Evolutionary conservation across 768 basidiomycete species (phyloP).

Genomic region (Tulasnella sp.): DNA sequence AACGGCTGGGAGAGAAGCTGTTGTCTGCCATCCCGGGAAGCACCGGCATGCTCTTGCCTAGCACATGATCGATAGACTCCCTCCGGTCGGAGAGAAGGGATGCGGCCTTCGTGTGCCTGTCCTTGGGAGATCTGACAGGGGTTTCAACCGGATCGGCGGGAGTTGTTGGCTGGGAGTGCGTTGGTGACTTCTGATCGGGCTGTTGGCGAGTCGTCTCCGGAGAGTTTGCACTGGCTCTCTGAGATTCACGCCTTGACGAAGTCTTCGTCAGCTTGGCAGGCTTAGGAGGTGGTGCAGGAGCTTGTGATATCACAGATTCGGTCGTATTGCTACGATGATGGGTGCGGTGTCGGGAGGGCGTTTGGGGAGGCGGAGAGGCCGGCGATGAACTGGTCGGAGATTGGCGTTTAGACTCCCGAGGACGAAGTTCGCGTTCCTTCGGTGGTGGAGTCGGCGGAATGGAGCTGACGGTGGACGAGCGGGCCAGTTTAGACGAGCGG

Average conservation of each 20-base stretch:
- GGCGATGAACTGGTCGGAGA: not conserved
- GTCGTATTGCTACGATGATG: not conserved
- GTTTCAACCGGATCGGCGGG: not conserved
- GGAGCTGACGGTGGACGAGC: not conserved
- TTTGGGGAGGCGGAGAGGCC: not conserved
- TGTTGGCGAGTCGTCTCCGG: not conserved
- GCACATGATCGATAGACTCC: not conserved
- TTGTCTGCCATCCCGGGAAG: not conserved
- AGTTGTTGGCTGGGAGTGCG: not conserved
- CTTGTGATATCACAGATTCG: not conserved
- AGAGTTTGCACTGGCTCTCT: not conserved
- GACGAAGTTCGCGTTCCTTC: not conserved
- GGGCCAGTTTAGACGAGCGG: not conserved
- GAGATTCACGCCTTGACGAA: not conserved
- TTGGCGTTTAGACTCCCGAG: not conserved
- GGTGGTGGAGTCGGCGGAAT: constrained; percentile 4
- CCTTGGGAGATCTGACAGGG: not conserved
- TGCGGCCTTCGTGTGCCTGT: not conserved
- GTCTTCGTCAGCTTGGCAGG: not conserved
- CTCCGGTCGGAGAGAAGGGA: not conserved
- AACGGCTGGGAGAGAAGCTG: not conserved
- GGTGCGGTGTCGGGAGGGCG: not conserved
- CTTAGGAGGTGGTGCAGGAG: not conserved
- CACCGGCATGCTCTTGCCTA: not conserved
- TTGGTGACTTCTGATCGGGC: not conserved